Conservation (phyloP, 2,329 filamentous ascomycete species). For the Cordyceps tenuipes region DNA sequence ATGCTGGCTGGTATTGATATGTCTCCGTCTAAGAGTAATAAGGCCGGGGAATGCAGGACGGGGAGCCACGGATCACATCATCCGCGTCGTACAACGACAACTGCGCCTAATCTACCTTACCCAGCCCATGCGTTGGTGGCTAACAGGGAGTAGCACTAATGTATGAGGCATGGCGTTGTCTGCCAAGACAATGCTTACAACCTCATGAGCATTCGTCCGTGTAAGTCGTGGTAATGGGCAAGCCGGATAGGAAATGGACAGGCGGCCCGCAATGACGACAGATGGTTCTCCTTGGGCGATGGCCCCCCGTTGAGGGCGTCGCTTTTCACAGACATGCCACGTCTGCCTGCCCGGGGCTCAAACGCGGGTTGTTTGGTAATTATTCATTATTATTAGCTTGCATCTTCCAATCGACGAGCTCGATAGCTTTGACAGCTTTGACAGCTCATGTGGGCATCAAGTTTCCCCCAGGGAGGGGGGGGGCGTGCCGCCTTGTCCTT, state of each 20-base stretch:
- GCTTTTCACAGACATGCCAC: not conserved
- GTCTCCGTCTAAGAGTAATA: not conserved
- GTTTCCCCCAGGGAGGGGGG: not conserved
- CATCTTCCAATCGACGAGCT: no score
- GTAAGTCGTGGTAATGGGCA: no score
- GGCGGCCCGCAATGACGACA: no score
- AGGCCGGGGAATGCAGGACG: not conserved
- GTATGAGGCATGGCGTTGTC: no score
- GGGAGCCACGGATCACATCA: slow-evolving; percentile 3
- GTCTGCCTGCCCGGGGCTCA: not conserved
- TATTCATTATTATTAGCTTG: not conserved
- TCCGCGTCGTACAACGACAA: slow-evolving; percentile 1
- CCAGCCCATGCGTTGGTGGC: not conserved
- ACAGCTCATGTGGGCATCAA: no score
- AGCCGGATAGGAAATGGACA: no score
- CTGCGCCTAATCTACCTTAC: not conserved
- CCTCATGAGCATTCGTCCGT: no score
- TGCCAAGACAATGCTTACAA: no score
- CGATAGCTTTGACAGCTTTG: no score
- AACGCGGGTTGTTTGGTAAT: not conserved
- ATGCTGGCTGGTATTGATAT: no score
- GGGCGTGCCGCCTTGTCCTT: not conserved
- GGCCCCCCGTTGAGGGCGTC: not conserved
- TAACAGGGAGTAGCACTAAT: no score
- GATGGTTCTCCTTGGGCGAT: not conserved